Evolutionary conservation across 805 yeast species (phyloP), one percentile per base, ranked within the genome.

Genomic region (Teunomyces funiuensis): DNA sequence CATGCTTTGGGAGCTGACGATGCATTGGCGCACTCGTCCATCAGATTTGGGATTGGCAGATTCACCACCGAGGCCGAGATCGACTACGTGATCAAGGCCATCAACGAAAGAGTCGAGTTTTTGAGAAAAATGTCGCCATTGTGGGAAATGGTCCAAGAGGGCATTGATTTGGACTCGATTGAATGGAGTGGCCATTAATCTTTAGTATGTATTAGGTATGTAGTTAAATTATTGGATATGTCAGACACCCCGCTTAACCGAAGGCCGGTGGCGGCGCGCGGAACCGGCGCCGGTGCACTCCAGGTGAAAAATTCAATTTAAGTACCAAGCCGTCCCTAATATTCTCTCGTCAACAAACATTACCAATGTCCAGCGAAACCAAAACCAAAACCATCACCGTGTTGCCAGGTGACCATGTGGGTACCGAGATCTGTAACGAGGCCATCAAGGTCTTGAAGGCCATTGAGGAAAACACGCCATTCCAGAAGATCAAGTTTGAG

Each of bases 101-200:
- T 93, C 44, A 74, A 80, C 42, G 90, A 88, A 62, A 81, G 97
- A 66, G 98, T 93, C 41, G 83, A 82, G 49, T 88, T 88, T 68
- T 77, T 93, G 61, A 81, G 99, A 67, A 91, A 89, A 58, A 75
- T 93, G 68, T 82, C 93, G 43, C 99, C 99, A 37, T 74, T 93
- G 55, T 93, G 98, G 98, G 99, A 93, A 71, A 90, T 93, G 98
- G 96, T 88, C 43, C 96, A 93, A 67, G 98, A 93, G 52, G 99
- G 99, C 52, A 91, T 93, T 57, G 99, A 93, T 61, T 74, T 93
- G 63, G 79, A 85, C 58, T 77, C 95, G 25, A 93, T 93, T 57
- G 95, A 93, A 71, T 93, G 99, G 99, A 87, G 96, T 45, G 98
- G 97, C 51, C 99, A 93, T 68, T 93, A 44, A 26, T 10, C 17